A percentile compares a stretch with the other conserved stretches of the same genome.
Conservation (phyloP, 1,139 yeast genomes). For the Suhomyces bolitotheri region DNA sequence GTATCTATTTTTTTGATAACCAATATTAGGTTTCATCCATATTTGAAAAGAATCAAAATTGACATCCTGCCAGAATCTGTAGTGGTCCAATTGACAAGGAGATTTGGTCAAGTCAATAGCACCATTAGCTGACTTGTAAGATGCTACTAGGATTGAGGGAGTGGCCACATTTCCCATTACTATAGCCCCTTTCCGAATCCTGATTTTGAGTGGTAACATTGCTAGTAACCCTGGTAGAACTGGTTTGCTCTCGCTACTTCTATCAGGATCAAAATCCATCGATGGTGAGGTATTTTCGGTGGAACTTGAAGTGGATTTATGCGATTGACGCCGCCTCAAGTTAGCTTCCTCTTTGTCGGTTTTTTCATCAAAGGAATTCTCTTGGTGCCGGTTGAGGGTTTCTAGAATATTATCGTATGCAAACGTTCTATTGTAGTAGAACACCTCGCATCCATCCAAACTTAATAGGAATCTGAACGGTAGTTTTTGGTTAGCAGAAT, state of each 20-base stretch:
- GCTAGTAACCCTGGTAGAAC: slow-evolving; percentile 27
- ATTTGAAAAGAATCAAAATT: slow-evolving; percentile 53
- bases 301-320: slow-evolving; percentile 2
- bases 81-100: slow-evolving; percentile 53
- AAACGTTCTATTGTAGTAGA: slow-evolving; percentile 71
- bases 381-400: slow-evolving; percentile 26
- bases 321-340: slow-evolving; percentile 7
- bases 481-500: slow-evolving; percentile 25
- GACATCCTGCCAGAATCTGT: slow-evolving; percentile 45
- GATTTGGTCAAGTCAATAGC: slow-evolving; percentile 57
- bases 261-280: slow-evolving; percentile 1
- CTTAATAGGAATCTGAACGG: slow-evolving; percentile 63
- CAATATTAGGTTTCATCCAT: slow-evolving; percentile 68
- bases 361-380: slow-evolving; percentile 3
- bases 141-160: slow-evolving; percentile 66
- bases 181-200: slow-evolving; percentile 67
- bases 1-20: slow-evolving; percentile 35
- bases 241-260: neutral
- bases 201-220: slow-evolving; percentile 58
- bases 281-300: slow-evolving; percentile 3
- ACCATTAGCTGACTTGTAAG: slow-evolving; percentile 60
- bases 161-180: slow-evolving; percentile 80
- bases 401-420: slow-evolving; percentile 72
- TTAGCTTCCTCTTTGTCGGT: slow-evolving; percentile 4
- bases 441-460: slow-evolving; percentile 78